A percentile compares a stretch with the other conserved stretches of the same genome.
phyloP scores from a whole-genome alignment of 2,329 filamentous ascomycete genomes.

The Thyridium curvatum region DNA sequence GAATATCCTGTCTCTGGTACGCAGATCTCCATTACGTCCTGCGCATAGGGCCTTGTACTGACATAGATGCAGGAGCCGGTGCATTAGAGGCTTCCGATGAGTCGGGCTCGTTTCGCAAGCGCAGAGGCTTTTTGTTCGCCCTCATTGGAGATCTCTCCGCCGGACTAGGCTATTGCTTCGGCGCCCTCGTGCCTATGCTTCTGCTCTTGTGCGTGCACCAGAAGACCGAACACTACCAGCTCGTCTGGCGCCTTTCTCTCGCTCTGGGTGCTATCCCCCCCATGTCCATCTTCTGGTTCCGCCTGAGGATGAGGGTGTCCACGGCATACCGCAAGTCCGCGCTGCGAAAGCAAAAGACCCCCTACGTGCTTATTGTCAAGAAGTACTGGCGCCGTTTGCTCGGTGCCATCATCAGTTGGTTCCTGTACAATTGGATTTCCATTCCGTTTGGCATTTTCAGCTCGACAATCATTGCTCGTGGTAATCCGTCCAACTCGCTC shows the following conservation, averaged over 20 bases:
- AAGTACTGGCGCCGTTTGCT: constrained; percentile 43
- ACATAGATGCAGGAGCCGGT: neutral
- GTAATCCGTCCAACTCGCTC: constrained; percentile 32
- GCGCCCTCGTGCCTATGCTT: no score
- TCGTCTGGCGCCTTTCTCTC: constrained; percentile 45
- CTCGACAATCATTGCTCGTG: constrained; percentile 40
- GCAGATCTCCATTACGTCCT: no score
- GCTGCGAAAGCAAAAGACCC: constrained; percentile 28
- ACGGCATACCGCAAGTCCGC: constrained; percentile 30
- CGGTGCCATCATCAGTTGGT: constrained; percentile 42
- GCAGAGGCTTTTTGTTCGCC: no score
- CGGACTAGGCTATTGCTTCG: no score
- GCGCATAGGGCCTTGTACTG: constrained; percentile 1
- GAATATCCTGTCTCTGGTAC: no score
- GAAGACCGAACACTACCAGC: constrained; percentile 1
- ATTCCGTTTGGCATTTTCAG: constrained; percentile 47
- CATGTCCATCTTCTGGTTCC: constrained; percentile 44
- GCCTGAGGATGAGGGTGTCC: constrained; percentile 43
- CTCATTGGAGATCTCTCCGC: no score
- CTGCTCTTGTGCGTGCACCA: no score
- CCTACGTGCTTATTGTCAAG: constrained; percentile 39
- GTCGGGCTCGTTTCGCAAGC: no score
- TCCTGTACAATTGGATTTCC: constrained; percentile 44
- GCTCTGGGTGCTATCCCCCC: constrained; percentile 43
- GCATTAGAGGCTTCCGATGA: no score